Evolutionary conservation across 1,284 basidiomycete genomes (phyloP), one percentile per base, ranked within the genome.

Genomic region (Rhodotorula sp.): DNA sequence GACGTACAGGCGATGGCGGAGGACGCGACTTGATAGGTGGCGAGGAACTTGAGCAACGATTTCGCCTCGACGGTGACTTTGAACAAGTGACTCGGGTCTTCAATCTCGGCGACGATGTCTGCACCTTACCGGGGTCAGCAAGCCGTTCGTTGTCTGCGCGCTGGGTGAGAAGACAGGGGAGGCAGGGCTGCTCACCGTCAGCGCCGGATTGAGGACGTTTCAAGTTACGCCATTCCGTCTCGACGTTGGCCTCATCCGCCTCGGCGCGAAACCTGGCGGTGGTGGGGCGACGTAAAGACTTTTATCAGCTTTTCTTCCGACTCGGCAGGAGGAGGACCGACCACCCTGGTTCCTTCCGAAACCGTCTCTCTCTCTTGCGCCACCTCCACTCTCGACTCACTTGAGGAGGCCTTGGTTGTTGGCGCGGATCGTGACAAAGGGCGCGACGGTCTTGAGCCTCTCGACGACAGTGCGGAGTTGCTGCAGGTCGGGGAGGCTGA

Each of bases 151-250:
- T 34, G 34, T 34, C 34, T 34, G 34, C 34, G 34, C 34, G 34
- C 8, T 34, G 8, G 34, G 34, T 34, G 34, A 34, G 34, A 34
- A 34, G 34, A 34, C 34, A 34, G 34, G 34, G 34, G 34, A 34
- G 34, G 38, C 38, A 43, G 12, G 38, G 38, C 38, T 43, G 38
- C 38, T 43, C 45, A 76, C 69, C 66, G 2, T 62, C 71, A 50
- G 68, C 60, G 0, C 72, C 71, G 18, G 76, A 66, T 38, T 71
- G 67, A 1, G 79, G 79, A 60, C 77, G 75, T 28, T 77, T 74
- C 38, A 80, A 64, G 14, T 76, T 76, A 2, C 74, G 73, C 80
- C 80, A 81, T 28, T 78, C 79, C 7, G 79, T 80, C 64, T 80
- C 78, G 49, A 80, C 71, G 2, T 76, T 76, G 5, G 77, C 77